Base-by-base conservation (phyloP, 805 yeast genomes). In the Peterozyma toletana region DNA sequence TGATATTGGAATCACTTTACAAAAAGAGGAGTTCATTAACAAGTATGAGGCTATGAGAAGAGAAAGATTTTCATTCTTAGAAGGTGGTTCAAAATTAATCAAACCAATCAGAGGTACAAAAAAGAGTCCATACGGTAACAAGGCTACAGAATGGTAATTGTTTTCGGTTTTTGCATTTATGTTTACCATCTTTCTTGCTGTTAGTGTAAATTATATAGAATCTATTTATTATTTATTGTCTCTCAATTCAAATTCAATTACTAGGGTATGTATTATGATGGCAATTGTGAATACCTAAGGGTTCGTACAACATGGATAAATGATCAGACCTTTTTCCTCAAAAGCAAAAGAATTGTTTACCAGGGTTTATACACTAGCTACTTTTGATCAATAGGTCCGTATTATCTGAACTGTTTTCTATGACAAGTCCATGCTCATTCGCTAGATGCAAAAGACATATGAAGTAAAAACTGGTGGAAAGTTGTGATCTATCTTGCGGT, bases 1-100 rank as follows among this genome's bases (percentile, higher is more conserved):
- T 63, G 99, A 93, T 62, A 93, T 93, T 66, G 97, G 97, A 37
- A 77, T 93, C 58, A 93, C 99, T 41, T 69, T 93, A 56, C 91
- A 89, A 66, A 88, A 89, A 67, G 96, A 87, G 67, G 78, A 78
- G 43, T 79, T 56, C 63, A 93, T 93, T 54, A 46, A 62, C 42
- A 73, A 78, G 54, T 93, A 80, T 58, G 99, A 93, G 71, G 77
- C 67, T 17, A 66, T 68, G 50, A 86, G 99, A 75, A 80, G 75
- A 60, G 80, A 74, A 42, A 80, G 71, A 61, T 93, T 86, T 63
- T 87, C 96, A 9, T 93, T 95, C 80, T 77, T 90, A 61, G 97
- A 90, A 71, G 89, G 93, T 51, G 96, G 96, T 37, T 77, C 91
- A 18, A 74, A 74, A 49, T 68, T 82, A 47, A 65, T 83, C 40